Evolutionary conservation across 768 basidiomycete genomes (phyloP).

Genomic region (Naganishia friedmannii): DNA sequence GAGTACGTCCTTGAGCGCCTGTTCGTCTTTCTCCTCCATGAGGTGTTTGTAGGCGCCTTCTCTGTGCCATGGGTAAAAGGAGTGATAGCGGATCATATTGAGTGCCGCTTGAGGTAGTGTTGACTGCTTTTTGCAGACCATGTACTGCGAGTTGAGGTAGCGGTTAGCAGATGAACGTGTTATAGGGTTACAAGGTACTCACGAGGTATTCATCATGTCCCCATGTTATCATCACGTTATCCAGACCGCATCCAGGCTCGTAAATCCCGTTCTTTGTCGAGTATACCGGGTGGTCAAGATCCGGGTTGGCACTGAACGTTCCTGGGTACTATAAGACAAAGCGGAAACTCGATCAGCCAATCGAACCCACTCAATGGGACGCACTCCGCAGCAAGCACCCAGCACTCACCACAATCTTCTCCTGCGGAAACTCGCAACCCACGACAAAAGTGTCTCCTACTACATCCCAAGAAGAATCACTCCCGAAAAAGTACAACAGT

Average conservation of each 20-base stretch:
- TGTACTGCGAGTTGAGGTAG: constrained; percentile 53
- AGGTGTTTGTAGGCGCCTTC: constrained; percentile 80
- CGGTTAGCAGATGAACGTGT: too few relatives aligned
- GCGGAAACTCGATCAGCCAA: not conserved
- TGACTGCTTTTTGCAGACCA: constrained; percentile 77
- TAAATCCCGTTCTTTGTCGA: constrained; percentile 49
- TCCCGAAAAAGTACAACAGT: constrained; percentile 67
- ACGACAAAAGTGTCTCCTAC: constrained; percentile 83
- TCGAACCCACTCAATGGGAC: too few relatives aligned
- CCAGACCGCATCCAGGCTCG: constrained; percentile 47
- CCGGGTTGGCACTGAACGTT: constrained; percentile 47
- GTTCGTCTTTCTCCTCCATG: constrained; percentile 62
- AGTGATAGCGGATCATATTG: constrained; percentile 91
- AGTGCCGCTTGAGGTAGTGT: constrained; percentile 75
- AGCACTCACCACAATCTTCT: too few relatives aligned
- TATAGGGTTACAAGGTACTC: too few relatives aligned
- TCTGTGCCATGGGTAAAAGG: constrained; percentile 94
- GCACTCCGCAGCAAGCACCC: too few relatives aligned
- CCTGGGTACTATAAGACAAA: too few relatives aligned
- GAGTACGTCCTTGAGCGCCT: constrained; percentile 60
- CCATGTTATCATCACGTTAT: constrained; percentile 63
- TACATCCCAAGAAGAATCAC: constrained; percentile 78
- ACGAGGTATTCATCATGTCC: constrained; percentile 86
- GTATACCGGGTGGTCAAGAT: constrained; percentile 43
- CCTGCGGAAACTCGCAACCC: constrained; percentile 66